Conservation (phyloP, 805 yeast species). For the Candida parachauliodes region DNA sequence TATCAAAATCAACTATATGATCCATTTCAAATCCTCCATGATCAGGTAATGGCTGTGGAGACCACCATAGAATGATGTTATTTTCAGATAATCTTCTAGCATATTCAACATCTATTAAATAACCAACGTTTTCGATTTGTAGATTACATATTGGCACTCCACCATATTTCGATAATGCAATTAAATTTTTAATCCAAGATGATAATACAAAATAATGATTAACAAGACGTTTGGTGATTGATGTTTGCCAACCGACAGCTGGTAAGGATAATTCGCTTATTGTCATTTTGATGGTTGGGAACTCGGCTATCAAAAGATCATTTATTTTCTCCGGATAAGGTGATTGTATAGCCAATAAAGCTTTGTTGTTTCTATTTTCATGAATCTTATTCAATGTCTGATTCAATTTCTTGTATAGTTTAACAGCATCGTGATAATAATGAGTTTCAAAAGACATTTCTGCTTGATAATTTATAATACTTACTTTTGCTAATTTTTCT, state of each 20-base stretch:
- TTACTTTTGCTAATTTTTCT: conserved; percentile 38
- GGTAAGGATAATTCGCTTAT: conserved; percentile 60
- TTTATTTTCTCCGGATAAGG: conserved; percentile 50
- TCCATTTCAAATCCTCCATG: conserved; percentile 80
- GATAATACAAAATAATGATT: conserved; percentile 73
- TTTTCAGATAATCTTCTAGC: conserved; percentile 69
- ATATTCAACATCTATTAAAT: conserved; percentile 79
- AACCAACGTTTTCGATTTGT: conserved; percentile 71
- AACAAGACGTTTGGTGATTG: conserved; percentile 59
- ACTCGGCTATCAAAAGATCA: conserved; percentile 46
- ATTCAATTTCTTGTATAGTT: conserved; percentile 58
- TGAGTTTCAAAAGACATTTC: conserved; percentile 51
- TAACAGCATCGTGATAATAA: conserved; percentile 51
- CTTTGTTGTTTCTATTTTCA: conserved; percentile 58
- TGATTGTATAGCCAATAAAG: conserved; percentile 70
- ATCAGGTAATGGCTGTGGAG: conserved; percentile 73
- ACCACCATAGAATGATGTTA: conserved; percentile 91
- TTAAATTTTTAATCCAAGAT: conserved; percentile 65
- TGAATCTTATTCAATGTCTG: conserved; percentile 51
- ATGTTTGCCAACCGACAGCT: conserved; percentile 77
- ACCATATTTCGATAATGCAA: conserved; percentile 64
- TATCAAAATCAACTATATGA: conserved; percentile 50
- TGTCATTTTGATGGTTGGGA: conserved; percentile 63
- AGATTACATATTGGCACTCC: conserved; percentile 86
- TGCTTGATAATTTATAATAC: conserved; percentile 51